Evolutionary conservation across 768 basidiomycete genomes (phyloP), one percentile per base, ranked within the genome.

Genomic region (Hypholoma fasciculare): DNA sequence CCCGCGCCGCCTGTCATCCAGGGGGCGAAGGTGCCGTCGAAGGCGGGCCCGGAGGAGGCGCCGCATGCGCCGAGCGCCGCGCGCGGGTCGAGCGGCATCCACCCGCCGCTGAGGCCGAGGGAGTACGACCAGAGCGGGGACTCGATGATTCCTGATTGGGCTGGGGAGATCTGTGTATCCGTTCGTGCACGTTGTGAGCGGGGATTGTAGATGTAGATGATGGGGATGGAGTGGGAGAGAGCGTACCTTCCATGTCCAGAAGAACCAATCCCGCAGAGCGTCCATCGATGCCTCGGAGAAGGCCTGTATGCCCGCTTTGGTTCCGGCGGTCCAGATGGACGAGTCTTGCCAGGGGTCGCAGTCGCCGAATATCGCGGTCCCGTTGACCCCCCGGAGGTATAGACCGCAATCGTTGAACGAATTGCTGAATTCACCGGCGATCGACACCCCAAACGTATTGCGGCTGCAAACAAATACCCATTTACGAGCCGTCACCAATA

Each of bases 381-480:
- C 56, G 8, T 57, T 56, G 7, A 67, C 65, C 8, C 75, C 75
- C 2, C 43, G 66, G 9, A 77, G 60, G 63, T 69, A 74, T 7
- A 74, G 62, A 16, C 67, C 88, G 64, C 90, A 92, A 53, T 83
- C 78, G 64, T 89, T 91, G 69, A 76, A 78, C 12, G 84, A 89
- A n/a, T 82, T 79, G 61, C 88, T 88, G 71, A 84, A 95, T 72
- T 96, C 94, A 44, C 91, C 94, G 1, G 88, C 87, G 40, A 87
- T 65, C 14, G 87, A 86, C 43, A 94, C 73, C 13, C 94, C 94
- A 66, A 92, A 92, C 3, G 66, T 60, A 42, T 62, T 64, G 65
- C 78, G 68, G 58, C 79, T 82, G 63, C 9, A 26, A 17, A 57
- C 4, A 23, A 23, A 23, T 23, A 23, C 2, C 23, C 7, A 23